These are phyloP conservation scores for Lactifluus hygrophoroides DNA, from an alignment of 768 basidiomycete species.

Conservation along the genomic window DNA sequence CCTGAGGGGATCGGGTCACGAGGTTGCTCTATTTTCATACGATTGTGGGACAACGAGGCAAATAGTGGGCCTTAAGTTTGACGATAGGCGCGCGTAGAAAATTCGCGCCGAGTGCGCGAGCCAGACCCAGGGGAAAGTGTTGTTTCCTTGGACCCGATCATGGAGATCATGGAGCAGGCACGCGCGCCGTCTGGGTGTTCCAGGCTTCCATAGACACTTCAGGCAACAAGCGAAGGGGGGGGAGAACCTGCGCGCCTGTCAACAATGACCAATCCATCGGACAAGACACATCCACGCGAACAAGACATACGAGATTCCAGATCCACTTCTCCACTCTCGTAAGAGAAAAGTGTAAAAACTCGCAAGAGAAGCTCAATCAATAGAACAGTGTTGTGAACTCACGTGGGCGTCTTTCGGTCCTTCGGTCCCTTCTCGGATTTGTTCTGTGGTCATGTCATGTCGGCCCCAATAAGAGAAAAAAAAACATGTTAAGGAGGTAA, in stretches of 20 bases:
- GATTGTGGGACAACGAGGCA: conserved; percentile 6
- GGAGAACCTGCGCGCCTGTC: background rate
- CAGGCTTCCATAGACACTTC: background rate
- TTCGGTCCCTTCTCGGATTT: background rate
- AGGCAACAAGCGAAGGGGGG: background rate
- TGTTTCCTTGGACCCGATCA: background rate
- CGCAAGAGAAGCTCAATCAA: background rate
- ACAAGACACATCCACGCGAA: background rate
- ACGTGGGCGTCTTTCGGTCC: background rate
- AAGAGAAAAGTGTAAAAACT: background rate
- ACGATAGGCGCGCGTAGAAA: background rate
- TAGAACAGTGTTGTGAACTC: background rate
- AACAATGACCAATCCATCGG: background rate
- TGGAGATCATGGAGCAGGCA: conserved; percentile 16
- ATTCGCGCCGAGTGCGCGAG: background rate
- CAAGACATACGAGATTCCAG: background rate
- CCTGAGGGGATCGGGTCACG: conserved; percentile 3
- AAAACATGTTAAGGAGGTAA: background rate
- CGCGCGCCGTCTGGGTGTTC: conserved; percentile 2
- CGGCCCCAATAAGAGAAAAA: background rate
- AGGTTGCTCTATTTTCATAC: background rate
- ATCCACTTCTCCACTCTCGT: background rate
- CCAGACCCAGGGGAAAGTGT: background rate
- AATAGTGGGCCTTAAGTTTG: background rate
- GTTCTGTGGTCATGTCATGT: background rate